Evolutionary conservation across 179 eudicot species (phyloP).

Genomic region (Drosera spatulata): DNA sequence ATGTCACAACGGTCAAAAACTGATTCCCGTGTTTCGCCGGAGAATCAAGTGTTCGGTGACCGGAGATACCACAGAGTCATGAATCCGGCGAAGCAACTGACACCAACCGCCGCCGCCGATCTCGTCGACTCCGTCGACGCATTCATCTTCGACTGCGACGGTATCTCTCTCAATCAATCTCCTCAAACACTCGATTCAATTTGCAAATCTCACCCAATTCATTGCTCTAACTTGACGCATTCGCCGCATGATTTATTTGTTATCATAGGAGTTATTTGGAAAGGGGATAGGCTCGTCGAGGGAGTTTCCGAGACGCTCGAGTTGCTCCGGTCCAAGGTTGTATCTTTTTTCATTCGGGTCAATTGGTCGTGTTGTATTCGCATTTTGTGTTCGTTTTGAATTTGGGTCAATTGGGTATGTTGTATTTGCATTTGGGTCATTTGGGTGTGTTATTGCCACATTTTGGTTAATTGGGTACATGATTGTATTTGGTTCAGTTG

Average conservation of each 20-base stretch:
- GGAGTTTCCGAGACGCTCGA: conserved; percentile 59
- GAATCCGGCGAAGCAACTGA: conserved; percentile 15
- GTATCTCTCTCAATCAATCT: conserved; percentile 8
- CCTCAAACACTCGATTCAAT: background rate
- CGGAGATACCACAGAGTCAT: no score
- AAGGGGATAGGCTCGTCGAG: conserved; percentile 69
- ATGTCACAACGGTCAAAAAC: no score
- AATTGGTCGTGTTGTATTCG: background rate
- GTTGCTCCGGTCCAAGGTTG: conserved; percentile 50
- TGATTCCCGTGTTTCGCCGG: no score
- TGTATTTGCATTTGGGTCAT: no score
- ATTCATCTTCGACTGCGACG: conserved; percentile 84
- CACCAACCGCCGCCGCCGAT: conserved; percentile 14
- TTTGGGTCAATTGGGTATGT: no score
- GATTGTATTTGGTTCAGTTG: no score
- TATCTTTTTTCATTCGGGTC: background rate
- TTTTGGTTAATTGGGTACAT: no score
- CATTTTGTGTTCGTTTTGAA: no score
- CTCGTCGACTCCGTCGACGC: conserved; percentile 53
- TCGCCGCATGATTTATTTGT: background rate
- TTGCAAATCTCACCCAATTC: background rate
- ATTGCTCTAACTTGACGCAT: background rate
- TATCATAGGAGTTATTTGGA: conserved; percentile 71
- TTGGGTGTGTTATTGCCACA: no score
- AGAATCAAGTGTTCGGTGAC: no score